Percentiles rank a stretch among this genome's conserved stretches.
Conservation (phyloP, 805 yeast species). For the Candida silvatica region DNA sequence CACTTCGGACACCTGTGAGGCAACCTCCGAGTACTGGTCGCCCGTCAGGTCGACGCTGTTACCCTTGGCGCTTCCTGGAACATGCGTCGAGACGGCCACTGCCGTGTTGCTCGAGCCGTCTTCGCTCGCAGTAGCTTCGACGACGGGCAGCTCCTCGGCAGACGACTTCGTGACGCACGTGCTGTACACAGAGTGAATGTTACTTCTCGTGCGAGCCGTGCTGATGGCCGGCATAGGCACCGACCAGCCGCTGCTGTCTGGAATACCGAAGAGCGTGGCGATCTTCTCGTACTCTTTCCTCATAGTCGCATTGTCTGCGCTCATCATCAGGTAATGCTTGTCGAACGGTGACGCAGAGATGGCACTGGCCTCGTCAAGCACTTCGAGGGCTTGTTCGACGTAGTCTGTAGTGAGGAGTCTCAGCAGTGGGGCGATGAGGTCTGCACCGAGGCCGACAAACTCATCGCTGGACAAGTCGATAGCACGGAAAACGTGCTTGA, state of each 20-base stretch:
- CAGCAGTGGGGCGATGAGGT: constrained; percentile 81
- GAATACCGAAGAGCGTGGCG: constrained; percentile 88
- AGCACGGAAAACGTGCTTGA: constrained; percentile 66
- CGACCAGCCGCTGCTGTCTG: constrained; percentile 95
- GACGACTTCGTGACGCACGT: constrained; percentile 55
- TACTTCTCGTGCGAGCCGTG: constrained; percentile 81
- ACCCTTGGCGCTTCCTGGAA: neutral
- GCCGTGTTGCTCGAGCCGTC: neutral
- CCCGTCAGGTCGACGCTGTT: neutral
- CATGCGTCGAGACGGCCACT: neutral
- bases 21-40: neutral
- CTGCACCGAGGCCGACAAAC: constrained; percentile 89
- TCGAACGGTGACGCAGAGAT: constrained; percentile 91
- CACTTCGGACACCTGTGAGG: neutral
- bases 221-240: constrained; percentile 92
- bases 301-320: constrained; percentile 73
- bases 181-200: constrained; percentile 90
- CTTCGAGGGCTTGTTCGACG: constrained; percentile 85
- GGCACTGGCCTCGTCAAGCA: constrained; percentile 72
- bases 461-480: constrained; percentile 72
- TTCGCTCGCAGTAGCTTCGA: neutral
- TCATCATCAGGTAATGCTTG: constrained; percentile 84
- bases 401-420: constrained; percentile 73
- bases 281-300: constrained; percentile 78
- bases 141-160: constrained; percentile 12